These are phyloP conservation scores for Boletus tomentosulus DNA, from an alignment of 768 basidiomycete genomes.

Conservation along the genomic window DNA sequence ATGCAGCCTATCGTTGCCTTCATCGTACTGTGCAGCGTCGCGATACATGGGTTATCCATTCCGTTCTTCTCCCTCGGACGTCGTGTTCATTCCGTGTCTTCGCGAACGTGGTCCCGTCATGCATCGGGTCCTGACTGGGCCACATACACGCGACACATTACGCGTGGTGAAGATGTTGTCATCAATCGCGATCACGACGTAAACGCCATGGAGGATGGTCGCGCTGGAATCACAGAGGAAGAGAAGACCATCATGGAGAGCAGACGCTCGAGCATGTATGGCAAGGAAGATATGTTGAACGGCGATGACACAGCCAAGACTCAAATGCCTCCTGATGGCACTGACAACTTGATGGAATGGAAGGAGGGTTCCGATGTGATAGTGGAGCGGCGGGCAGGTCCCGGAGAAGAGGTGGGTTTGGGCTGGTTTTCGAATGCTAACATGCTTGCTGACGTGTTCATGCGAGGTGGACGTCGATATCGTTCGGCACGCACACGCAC, in stretches of 20 bases:
- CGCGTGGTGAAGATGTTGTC: constrained; percentile 70
- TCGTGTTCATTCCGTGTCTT: constrained; percentile 74
- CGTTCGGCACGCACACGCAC: constrained; percentile 39
- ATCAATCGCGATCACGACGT: constrained; percentile 71
- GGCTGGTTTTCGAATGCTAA: neutral
- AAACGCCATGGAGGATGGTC: constrained; percentile 48
- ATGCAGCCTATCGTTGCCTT: constrained; percentile 95
- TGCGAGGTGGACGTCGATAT: constrained; percentile 62
- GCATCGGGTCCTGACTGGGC: constrained; percentile 79
- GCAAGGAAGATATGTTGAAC: constrained; percentile 6
- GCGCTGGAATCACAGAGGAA: constrained; percentile 28
- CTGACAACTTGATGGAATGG: constrained; percentile 49
- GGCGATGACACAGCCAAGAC: constrained; percentile 24
- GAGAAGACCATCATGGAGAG: constrained; percentile 28
- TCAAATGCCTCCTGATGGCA: constrained; percentile 45
- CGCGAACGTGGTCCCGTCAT: constrained; percentile 86
- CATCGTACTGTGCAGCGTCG: constrained; percentile 89
- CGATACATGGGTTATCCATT: constrained; percentile 87
- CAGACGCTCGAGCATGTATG: constrained; percentile 15
- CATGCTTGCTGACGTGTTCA: constrained; percentile 13
- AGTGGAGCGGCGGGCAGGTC: constrained; percentile 55
- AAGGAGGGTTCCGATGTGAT: constrained; percentile 65
- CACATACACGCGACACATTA: constrained; percentile 66
- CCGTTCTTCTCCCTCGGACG: constrained; percentile 91
- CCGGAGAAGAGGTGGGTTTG: constrained; percentile 61